Evolutionary conservation across 208 protist species (phyloP).

Genomic region (Leishmania turanica): DNA sequence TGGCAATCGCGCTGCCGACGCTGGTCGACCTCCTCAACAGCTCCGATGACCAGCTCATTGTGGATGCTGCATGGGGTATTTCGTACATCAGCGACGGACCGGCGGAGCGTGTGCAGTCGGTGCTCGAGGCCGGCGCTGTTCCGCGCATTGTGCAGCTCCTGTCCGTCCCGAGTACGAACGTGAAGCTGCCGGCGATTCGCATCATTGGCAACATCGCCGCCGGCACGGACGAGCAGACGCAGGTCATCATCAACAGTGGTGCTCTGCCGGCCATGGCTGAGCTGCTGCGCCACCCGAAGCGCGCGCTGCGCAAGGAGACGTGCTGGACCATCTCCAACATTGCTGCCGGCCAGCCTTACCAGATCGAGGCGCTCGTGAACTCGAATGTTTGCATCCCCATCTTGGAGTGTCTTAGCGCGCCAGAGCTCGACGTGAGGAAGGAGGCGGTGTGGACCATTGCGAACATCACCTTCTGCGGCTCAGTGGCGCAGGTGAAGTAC

Average conservation of each 20-base stretch:
- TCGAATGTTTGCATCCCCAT: constrained; percentile 94
- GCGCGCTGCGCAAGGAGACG: constrained; percentile 97
- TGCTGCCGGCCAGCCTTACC: constrained; percentile 93
- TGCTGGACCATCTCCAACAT: constrained; percentile 99
- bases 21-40: constrained; percentile 86
- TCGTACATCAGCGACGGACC: constrained; percentile 97
- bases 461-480: constrained; percentile 96
- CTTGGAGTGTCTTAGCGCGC: constrained; percentile 79
- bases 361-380: constrained; percentile 95
- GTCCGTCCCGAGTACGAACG: constrained; percentile 45
- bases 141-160: constrained; percentile 95
- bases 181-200: constrained; percentile 96
- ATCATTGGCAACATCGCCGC: constrained; percentile 99
- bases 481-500: constrained; percentile 89
- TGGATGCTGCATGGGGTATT: constrained; percentile 97
- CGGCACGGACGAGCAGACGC: constrained; percentile 97
- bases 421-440: constrained; percentile 97
- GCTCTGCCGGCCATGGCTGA: constrained; percentile 74
- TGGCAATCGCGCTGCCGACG: constrained; percentile 86
- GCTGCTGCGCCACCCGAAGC: constrained; percentile 87
- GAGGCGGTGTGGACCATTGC: constrained; percentile 98
- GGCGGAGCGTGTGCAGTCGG: constrained; percentile 94
- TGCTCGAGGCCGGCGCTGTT: constrained; percentile 93
- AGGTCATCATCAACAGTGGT: constrained; percentile 94
- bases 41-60: constrained; percentile 95